Base-by-base conservation (phyloP, 2,329 filamentous ascomycete genomes). In the Colletotrichum magnum region DNA sequence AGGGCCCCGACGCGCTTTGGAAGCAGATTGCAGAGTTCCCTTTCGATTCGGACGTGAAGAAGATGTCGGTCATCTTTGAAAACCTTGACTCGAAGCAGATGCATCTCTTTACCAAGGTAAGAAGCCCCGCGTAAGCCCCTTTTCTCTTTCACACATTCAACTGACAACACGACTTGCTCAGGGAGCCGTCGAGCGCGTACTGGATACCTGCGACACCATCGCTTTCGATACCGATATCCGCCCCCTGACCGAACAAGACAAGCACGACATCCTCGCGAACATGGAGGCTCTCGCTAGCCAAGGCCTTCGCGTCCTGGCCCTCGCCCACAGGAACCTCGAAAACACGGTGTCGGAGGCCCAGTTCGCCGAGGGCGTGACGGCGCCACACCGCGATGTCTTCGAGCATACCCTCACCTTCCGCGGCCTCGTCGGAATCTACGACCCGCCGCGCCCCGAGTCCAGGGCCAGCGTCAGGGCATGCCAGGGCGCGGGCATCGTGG, bases 31-130 rank as follows among this genome's bases (percentile, higher is more conserved):
- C 88, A 1, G 91, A 93, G 75, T 90, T 91, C 59, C 90, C 90
- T 0, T 93, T 93, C 75, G 91, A 93, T 74, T 92, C 90, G 0
- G 89, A 90, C 70, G 87, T 93, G 72, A 93, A 93, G 82, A 89
- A 90, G 70, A 93, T 93, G 91, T 92, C 90, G 0, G 90, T 92
- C 50, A 86, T 93, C 63, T 91, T 90, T 78, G 78, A 80, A 68
- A 73, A 83, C 60, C n/a, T 45, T 15, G 18, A 4, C 6, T 57
- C 36, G 4, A 43, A n/a, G 13, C 18, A 57, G 21, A 57, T 43
- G 54, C 39, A 57, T 45, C 36, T 57, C 5, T 57, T 57, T 10
- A 57, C 54, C 10, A 57, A 57, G 54, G 54, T 45, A 7, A 16
- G 54, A 13, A 2, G 1, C 3, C 24, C 6, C 5, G 3, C 9